These are phyloP conservation scores for Magnaporthiopsis rhizophila DNA, from an alignment of 2,329 filamentous ascomycete genomes.

Conservation along the genomic window DNA sequence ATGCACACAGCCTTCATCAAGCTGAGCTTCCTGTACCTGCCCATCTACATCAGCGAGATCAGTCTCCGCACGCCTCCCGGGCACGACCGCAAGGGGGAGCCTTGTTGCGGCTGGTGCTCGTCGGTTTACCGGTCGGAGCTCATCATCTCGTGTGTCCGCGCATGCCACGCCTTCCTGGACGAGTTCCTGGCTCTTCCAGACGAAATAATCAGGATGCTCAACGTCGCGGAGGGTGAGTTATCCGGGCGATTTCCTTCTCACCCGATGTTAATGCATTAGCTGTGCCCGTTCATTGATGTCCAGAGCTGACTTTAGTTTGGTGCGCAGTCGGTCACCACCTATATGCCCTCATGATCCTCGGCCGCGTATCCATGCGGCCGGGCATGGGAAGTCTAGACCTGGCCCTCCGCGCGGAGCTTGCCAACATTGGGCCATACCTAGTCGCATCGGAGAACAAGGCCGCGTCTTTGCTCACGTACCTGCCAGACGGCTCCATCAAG, in stretches of 20 bases:
- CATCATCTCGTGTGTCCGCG: constrained; percentile 12
- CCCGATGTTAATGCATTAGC: background rate
- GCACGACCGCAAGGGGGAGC: background rate
- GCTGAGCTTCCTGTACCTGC: constrained; percentile 12
- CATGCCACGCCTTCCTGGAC: constrained; percentile 13
- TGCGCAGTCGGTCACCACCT: constrained; percentile 11
- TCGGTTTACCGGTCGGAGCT: constrained; percentile 13
- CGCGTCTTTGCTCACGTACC: constrained; percentile 1
- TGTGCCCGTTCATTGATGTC: background rate
- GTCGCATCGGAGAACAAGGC: constrained; percentile 11
- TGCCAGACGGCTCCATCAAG: constrained; percentile 8
- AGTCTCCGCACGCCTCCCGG: constrained; percentile 11
- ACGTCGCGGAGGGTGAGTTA: constrained; percentile 10
- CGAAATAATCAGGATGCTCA: constrained; percentile 8
- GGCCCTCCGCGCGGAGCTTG: constrained; percentile 8
- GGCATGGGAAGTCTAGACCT: constrained; percentile 11
- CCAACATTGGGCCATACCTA: constrained; percentile 11
- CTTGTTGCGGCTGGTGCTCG: constrained; percentile 16
- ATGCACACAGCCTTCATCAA: constrained; percentile 1
- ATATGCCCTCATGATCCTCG: constrained; percentile 13
- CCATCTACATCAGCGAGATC: constrained; percentile 15
- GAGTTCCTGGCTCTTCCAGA: constrained; percentile 11
- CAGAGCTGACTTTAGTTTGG: background rate
- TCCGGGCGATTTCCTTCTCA: background rate
- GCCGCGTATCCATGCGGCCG: constrained; percentile 10